Evolutionary conservation across 306 rosid species (phyloP).

Genomic region (Calophaca sinica): DNA sequence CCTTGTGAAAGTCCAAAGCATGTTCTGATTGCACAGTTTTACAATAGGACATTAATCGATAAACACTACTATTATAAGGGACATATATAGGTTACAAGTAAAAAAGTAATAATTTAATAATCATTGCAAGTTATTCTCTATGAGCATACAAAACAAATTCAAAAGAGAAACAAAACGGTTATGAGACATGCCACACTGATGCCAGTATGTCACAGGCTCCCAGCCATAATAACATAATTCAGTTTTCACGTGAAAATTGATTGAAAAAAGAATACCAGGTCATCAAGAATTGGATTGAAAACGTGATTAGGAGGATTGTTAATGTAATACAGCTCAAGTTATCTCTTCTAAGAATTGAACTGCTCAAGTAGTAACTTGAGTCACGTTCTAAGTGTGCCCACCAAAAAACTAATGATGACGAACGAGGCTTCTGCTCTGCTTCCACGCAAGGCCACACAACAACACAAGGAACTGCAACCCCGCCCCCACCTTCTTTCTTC

Average conservation of each 20-base stretch:
- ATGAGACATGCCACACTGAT: not conserved
- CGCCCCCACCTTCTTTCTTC: too few relatives aligned
- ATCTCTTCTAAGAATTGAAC: constrained; percentile 46
- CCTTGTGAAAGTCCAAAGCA: constrained; percentile 42
- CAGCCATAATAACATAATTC: not conserved
- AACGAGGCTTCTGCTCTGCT: not conserved
- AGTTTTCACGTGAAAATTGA: constrained; percentile 29
- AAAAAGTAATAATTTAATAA: constrained; percentile 14
- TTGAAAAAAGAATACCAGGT: not conserved
- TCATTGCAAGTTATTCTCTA: not conserved
- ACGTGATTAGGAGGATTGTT: constrained; percentile 8
- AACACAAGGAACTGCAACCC: not conserved
- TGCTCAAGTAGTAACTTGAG: constrained; percentile 41
- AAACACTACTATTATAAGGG: too few relatives aligned
- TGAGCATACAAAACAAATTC: not conserved
- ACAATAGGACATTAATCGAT: constrained; percentile 23
- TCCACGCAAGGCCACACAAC: constrained; percentile 30
- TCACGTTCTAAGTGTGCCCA: not conserved
- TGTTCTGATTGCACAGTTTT: constrained; percentile 26
- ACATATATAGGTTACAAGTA: constrained; percentile 4
- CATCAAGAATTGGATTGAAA: constrained; percentile 8
- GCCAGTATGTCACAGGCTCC: not conserved
- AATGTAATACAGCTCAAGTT: constrained; percentile 12
- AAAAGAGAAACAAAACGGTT: not conserved
- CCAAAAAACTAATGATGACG: not conserved